phyloP scores from a whole-genome alignment of 2,329 filamentous ascomycete species.

The Ophiostoma sp. region DNA sequence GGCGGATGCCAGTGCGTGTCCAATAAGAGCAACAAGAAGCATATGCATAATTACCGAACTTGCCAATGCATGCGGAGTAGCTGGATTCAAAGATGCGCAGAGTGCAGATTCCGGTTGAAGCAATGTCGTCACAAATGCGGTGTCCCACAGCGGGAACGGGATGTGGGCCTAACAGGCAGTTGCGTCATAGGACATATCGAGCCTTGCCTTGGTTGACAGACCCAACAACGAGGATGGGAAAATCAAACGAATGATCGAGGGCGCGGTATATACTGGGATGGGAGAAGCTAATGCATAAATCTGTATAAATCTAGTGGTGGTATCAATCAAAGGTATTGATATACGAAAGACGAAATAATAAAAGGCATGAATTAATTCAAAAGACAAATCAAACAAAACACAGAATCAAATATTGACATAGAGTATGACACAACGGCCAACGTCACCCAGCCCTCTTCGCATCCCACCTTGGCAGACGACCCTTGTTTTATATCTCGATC shows the following conservation, averaged over 20 bases:
- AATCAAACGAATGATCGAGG: not conserved
- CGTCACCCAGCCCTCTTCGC: not conserved
- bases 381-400: not conserved
- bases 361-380: not conserved
- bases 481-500: not conserved
- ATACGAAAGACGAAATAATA: not conserved
- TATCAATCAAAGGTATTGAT: too few species aligned
- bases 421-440: not conserved
- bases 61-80: not conserved
- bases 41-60: not conserved
- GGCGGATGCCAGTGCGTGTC: too few species aligned
- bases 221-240: not conserved
- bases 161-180: not conserved
- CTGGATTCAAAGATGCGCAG: not conserved
- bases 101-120: not conserved
- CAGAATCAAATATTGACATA: not conserved
- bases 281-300: not conserved
- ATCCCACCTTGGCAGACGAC: slow-evolving; percentile 1
- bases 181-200: not conserved
- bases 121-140: not conserved
- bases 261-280: not conserved
- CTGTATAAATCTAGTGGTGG: not conserved
- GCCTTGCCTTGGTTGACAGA: not conserved
- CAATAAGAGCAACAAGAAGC: not conserved
- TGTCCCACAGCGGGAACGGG: slow-evolving; percentile 2